phyloP scores from a whole-genome alignment of 2,329 filamentous ascomycete genomes.

The Hypoxylon sp. region DNA sequence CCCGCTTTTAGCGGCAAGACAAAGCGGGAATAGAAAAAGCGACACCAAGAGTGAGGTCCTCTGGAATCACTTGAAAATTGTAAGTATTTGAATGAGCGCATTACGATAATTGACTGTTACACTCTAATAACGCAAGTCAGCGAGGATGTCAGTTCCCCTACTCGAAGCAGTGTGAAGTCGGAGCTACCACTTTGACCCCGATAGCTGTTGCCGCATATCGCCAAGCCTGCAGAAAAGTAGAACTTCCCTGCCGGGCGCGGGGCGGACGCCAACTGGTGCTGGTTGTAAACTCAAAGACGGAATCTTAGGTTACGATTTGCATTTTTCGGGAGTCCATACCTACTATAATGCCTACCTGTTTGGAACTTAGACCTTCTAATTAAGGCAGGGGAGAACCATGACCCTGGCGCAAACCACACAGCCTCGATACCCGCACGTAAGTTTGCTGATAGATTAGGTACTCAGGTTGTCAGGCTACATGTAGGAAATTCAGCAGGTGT shows the following conservation, averaged over 20 bases:
- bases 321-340: constrained; percentile 5
- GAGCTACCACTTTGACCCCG: constrained; percentile 4
- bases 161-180: constrained; percentile 1
- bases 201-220: constrained; percentile 32
- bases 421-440: background rate
- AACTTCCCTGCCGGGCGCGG: constrained; percentile 33
- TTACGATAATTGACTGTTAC: background rate
- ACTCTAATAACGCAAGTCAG: constrained; percentile 1
- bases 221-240: constrained; percentile 31
- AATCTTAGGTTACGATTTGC: constrained; percentile 20
- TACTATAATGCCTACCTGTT: constrained; percentile 14
- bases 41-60: background rate
- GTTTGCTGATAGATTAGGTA: background rate
- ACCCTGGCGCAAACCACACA: constrained; percentile 1
- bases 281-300: constrained; percentile 14
- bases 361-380: constrained; percentile 29
- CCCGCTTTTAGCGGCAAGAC: background rate
- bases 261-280: constrained; percentile 24
- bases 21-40: background rate
- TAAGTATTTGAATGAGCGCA: background rate
- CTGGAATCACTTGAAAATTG: constrained; percentile 3
- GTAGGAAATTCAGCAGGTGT: background rate
- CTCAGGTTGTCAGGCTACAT: too few relatives aligned
- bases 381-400: constrained; percentile 25
- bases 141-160: background rate